Base-by-base conservation (phyloP, 1,139 yeast species). In the Geotrichum histeridarum region DNA sequence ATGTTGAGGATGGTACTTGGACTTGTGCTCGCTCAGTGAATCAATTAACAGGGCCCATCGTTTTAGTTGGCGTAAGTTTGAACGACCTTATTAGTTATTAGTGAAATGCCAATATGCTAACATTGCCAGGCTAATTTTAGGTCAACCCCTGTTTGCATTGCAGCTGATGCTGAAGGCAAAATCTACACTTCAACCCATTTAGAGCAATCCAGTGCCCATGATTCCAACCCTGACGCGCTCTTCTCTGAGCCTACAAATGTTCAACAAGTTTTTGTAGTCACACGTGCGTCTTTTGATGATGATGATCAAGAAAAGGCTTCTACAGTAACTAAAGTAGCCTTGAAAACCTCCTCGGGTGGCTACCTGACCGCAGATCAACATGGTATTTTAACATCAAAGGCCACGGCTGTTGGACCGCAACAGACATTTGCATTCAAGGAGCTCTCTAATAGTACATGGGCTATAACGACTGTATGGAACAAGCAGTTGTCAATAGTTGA, bases 21-120 rank as follows among this genome's bases (percentile, higher is more conserved):
- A 67, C 72, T 5, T 61, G 70, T 2, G 76, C 77, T 0, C 56
- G 57, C 1, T 33, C 58, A 0, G 36, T 56, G 1, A 57, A 61
- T 3, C 76, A 75, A 49, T 54, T 75, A 15, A 64, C 60, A n/a
- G 78, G 79, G 0, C 78, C 78, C 0, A 49, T 72, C 2, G 51
- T 74, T 49, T 18, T 67, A 3, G 58, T 59, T 8, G 48, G 64
- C 8, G 59, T 64, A 42, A 43, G 62, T 50, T 15, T 12, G 8
- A 9, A 15, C 3, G 37, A 33, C 6, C 7, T 4, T 11, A 33
- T 33, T 33, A 4, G 22, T 32, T 6, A 15, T 51, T 14, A 8
- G 33, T 6, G 14, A 32, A 15, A 27, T 11, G 3, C 22, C 9
- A 18, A 22, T 18, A 17, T 15, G 46, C 33, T 38, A 59, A 36